These are phyloP conservation scores for Xylaria sp. DNA, from an alignment of 2,329 filamentous ascomycete species.

Conservation along the genomic window DNA sequence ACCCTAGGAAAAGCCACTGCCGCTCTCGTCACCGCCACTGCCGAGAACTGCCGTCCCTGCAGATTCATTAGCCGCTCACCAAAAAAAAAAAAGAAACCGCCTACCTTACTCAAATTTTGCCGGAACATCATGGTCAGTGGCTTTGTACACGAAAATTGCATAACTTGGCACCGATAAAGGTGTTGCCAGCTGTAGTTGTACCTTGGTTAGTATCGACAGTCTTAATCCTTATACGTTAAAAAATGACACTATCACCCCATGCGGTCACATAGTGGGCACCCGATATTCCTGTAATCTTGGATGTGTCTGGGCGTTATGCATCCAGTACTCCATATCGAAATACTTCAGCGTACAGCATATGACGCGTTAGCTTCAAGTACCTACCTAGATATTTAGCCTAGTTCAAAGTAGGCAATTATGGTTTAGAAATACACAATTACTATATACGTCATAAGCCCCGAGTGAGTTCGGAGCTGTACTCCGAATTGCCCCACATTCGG, in stretches of 20 bases:
- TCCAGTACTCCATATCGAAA: too few species aligned
- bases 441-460: conserved; percentile 1
- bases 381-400: neutral
- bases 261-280: too few species aligned
- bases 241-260: too few species aligned
- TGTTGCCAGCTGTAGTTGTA: too few species aligned
- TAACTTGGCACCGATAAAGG: too few species aligned
- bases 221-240: too few species aligned
- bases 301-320: too few species aligned
- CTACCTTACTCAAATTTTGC: neutral
- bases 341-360: too few species aligned
- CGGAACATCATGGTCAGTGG: too few species aligned
- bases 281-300: too few species aligned
- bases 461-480: neutral
- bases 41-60: neutral
- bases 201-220: too few species aligned
- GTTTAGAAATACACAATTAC: neutral
- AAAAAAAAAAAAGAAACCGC: neutral
- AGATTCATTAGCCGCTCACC: neutral
- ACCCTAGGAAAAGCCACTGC: neutral
- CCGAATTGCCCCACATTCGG: conserved; percentile 6
- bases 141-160: too few species aligned
- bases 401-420: neutral
- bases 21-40: neutral
- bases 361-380: neutral